Conservation (phyloP, 2,329 filamentous ascomycete genomes). For the Alternaria consortialis region DNA sequence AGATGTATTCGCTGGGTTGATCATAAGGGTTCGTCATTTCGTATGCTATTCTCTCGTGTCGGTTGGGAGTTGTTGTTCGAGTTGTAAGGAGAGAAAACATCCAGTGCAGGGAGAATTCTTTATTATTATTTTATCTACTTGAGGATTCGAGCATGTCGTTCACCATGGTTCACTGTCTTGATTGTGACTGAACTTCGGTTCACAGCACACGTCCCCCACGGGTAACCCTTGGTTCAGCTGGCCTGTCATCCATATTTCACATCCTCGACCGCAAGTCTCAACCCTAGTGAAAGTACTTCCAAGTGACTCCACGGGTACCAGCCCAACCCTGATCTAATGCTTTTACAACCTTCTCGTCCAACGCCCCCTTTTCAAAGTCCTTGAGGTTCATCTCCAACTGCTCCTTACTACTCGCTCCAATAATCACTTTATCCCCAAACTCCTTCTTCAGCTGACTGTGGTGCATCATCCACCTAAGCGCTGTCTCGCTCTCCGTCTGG, state of each 20-base stretch:
- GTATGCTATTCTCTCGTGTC: neutral
- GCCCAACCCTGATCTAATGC: conserved; percentile 65
- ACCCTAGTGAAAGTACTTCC: conserved; percentile 26
- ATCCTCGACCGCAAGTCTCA: neutral
- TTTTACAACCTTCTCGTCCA: conserved; percentile 64
- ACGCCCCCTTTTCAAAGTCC: conserved; percentile 68
- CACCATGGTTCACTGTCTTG: neutral
- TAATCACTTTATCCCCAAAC: conserved; percentile 64
- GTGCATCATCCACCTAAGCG: conserved; percentile 57
- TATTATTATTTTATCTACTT: neutral
- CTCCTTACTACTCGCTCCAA: conserved; percentile 64
- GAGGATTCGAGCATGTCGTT: too few species aligned
- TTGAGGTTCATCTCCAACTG: conserved; percentile 65
- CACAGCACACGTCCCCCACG: neutral
- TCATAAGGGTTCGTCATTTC: neutral
- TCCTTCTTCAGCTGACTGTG: conserved; percentile 61
- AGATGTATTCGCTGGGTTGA: neutral
- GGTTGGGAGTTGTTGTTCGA: neutral
- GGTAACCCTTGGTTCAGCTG: neutral
- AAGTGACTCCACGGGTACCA: conserved; percentile 43
- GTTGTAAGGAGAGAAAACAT: neutral
- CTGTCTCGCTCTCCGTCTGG: conserved; percentile 54
- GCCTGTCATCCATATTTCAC: neutral
- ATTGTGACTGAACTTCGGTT: neutral
- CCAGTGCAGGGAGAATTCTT: too few species aligned